Evolutionary conservation across 2,329 filamentous ascomycete species (phyloP).

Genomic region (Fusarium pilosicola): DNA sequence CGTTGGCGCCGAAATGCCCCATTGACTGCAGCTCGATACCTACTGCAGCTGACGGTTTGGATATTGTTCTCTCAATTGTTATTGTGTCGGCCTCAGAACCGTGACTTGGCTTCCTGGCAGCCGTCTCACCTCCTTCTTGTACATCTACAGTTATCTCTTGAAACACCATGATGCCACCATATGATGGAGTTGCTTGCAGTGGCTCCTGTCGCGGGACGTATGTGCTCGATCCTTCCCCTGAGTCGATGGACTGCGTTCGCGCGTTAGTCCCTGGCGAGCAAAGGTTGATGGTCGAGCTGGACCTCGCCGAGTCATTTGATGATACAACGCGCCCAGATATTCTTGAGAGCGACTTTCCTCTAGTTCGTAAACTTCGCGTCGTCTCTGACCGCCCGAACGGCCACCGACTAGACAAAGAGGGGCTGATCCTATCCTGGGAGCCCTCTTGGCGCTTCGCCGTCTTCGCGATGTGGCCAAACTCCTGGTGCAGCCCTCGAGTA

Average conservation of each 20-base stretch:
- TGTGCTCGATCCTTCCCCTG: constrained; percentile 20
- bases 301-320: constrained; percentile 24
- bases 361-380: not conserved
- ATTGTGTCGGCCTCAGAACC: constrained; percentile 12
- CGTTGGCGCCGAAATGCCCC: constrained; percentile 40
- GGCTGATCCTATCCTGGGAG: not conserved
- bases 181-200: constrained; percentile 28
- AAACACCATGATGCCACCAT: constrained; percentile 69
- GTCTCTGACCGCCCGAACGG: constrained; percentile 19
- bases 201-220: constrained; percentile 44
- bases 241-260: constrained; percentile 29
- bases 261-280: constrained; percentile 23
- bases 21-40: constrained; percentile 41
- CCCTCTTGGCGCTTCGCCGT: constrained; percentile 5
- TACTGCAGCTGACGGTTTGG: constrained; percentile 13
- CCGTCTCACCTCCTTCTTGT: constrained; percentile 33
- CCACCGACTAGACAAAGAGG: constrained; percentile 25
- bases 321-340: constrained; percentile 25
- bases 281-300: constrained; percentile 43
- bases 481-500: constrained; percentile 67
- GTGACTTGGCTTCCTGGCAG: constrained; percentile 4
- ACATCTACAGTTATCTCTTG: constrained; percentile 69
- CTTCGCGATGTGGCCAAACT: constrained; percentile 64
- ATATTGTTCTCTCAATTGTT: constrained; percentile 9
- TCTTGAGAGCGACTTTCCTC: constrained; percentile 8